Conservation (phyloP, 306 rosid species). For the Vigna radiata region DNA sequence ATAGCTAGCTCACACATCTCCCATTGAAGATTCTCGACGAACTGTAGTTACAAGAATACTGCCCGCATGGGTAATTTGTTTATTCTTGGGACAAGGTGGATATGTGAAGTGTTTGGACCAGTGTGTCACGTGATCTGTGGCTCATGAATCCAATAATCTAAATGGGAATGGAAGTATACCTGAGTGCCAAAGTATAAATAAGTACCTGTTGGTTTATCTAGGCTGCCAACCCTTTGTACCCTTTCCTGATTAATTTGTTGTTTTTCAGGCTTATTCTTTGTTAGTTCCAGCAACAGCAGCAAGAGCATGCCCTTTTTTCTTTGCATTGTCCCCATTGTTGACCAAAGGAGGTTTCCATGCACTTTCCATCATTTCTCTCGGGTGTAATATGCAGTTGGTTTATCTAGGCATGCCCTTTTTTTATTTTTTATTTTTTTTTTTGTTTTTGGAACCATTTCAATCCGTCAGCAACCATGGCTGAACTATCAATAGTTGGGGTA, state of each 20-base stretch:
- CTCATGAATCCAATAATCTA: too few species aligned
- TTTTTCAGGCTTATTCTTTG: neutral
- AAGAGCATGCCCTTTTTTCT: neutral
- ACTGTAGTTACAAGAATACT: too few species aligned
- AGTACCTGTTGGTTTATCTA: neutral
- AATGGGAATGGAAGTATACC: neutral
- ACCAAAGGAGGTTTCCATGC: neutral
- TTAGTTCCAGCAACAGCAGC: neutral
- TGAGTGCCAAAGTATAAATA: neutral
- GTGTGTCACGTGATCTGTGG: too few species aligned
- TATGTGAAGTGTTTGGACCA: too few species aligned
- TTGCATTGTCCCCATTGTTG: neutral
- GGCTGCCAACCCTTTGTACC: neutral
- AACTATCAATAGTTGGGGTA: neutral
- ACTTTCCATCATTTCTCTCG: neutral
- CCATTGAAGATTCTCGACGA: too few species aligned
- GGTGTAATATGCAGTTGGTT: neutral
- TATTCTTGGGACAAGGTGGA: too few species aligned
- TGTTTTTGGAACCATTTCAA: neutral
- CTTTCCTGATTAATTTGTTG: neutral
- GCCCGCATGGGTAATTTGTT: too few species aligned
- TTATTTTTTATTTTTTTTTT: neutral
- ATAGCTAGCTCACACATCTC: too few species aligned
- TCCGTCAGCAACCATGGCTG: neutral
- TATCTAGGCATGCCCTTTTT: too few species aligned